Evolutionary conservation across 495 filamentous ascomycete species (phyloP), one percentile per base, ranked within the genome.

Genomic region (Hyphodiscus hymeniophilus): DNA sequence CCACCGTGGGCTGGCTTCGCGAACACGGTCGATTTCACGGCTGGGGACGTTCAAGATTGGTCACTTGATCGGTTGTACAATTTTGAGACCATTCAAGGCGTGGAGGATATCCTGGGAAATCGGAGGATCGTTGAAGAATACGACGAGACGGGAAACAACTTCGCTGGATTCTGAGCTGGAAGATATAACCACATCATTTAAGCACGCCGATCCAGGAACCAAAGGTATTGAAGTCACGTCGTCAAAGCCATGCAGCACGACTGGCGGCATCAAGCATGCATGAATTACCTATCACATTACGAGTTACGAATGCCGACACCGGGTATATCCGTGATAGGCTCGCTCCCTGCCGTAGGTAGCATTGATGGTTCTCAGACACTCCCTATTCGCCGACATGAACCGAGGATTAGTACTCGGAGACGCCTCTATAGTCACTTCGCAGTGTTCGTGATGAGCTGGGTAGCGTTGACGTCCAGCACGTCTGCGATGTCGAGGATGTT

Each of bases 31-130:
- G 53, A 57, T 20, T 53, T 57, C 24, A 47, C 45, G 7, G n/a
- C 44, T 2, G 54, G 54, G 8, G 55, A 58, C 39, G 45, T 51
- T 13, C 55, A 58, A 17, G 55, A 58, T 35, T 58, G 55, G 55
- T 43, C 42, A 20, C 42, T 54, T 1, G 55, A 58, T 34, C 55
- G 54, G 22, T 17, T 58, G 16, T 58, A 58, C 30, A 51, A 54
- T 33, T 58, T 54, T 33, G 47, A 54, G 30, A 54, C 44, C 24
- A 44, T 58, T 10, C 50, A 54, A 26, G 44, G 41, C 3, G 47
- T 47, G 0, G 44, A 48, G 22, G 44, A 46, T 26, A 46, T 52
- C 33, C 20, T 52, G 23, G 42, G 41, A 21, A 50, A 20, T n/a
- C 31, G 51, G 23, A 39, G 43, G 45, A 48, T 58, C 30, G 45